Conservation (phyloP, 176 grass and related monocot genomes). For the Oropetium thomaeum region DNA sequence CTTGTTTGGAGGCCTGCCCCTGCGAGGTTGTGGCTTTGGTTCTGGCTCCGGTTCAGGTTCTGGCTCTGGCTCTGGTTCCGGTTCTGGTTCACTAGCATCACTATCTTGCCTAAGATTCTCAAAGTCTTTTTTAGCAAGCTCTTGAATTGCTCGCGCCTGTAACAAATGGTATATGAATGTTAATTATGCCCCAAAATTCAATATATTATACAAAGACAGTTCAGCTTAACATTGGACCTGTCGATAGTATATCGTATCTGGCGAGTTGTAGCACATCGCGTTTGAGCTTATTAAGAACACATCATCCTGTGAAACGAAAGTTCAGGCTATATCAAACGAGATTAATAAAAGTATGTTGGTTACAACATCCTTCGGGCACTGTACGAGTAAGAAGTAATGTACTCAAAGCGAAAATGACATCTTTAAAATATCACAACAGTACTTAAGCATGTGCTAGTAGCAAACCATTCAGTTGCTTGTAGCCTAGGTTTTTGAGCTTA, state of each 20-base stretch:
- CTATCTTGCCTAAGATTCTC: slow-evolving; percentile 93
- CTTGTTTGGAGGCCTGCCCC: slow-evolving; percentile 76
- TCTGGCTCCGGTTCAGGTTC: slow-evolving; percentile 50
- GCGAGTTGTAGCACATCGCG: slow-evolving; percentile 90
- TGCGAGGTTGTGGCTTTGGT: slow-evolving; percentile 60
- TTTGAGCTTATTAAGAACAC: slow-evolving; percentile 85
- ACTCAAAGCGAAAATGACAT: neutral
- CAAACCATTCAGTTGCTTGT: neutral
- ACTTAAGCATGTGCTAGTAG: neutral
- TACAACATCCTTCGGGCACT: neutral
- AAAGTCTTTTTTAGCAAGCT: slow-evolving; percentile 97
- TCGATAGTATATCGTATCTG: slow-evolving; percentile 89
- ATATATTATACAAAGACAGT: neutral
- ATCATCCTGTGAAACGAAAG: slow-evolving; percentile 69
- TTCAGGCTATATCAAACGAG: slow-evolving; percentile 12
- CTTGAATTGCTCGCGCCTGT: slow-evolving; percentile 89
- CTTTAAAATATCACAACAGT: neutral
- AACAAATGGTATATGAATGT: slow-evolving; percentile 21
- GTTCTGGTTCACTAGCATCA: slow-evolving; percentile 76
- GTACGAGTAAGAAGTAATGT: neutral
- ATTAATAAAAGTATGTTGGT: neutral
- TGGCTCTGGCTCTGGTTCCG: slow-evolving; percentile 23
- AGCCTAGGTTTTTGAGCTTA: slow-evolving; percentile 6
- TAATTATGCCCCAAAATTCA: slow-evolving; percentile 4
- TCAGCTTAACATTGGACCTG: slow-evolving; percentile 52